Base-by-base conservation (phyloP, 805 yeast species). In the Cyberlindnera euphorbiae region DNA sequence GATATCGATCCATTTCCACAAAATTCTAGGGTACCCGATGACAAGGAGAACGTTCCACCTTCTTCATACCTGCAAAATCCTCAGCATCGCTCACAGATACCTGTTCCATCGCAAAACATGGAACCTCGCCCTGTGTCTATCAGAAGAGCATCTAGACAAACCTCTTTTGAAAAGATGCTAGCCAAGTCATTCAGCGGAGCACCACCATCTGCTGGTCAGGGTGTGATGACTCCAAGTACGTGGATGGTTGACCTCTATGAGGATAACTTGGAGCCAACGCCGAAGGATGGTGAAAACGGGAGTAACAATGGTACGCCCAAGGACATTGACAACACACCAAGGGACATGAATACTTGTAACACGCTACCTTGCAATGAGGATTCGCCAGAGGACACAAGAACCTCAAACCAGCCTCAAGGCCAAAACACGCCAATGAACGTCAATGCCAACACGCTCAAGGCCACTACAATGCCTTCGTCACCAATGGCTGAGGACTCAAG, bases 1-100 rank as follows among this genome's bases (percentile, higher is more conserved):
- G 58, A 53, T 30, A 53, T 54, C 30, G 58, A 53, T 40, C 58
- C 58, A 18, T 42, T 52, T 30, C 56, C 55, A n/a, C 46, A 42
- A 26, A 45, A 42, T 10, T 27, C 35, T 3, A 21, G 25, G 17
- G 30, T 21, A 14, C 23, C 39, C n/a, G 49, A 37, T 8, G 47
- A 51, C 60, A 32, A 66, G 62, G 54, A 71, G 62, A 65, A 63
- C 29, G 50, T 52, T 25, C 71, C 64, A 38, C 71, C 74, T 14
- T 17, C 33, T 26, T 14, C 35, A n/a, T 15, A 17, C 17, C 14
- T n/a, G 11, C 32, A 24, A 21, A n/a, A 25, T 4, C 19, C 28
- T 26, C 16, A 26, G 9, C 17, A 26, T n/a, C n/a, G n/a, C n/a
- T n/a, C n/a, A n/a, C n/a, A n/a, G n/a, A n/a, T n/a, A n/a, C n/a